phyloP scores from a whole-genome alignment of 2,329 filamentous ascomycete genomes.

The Huntiella savannae region DNA sequence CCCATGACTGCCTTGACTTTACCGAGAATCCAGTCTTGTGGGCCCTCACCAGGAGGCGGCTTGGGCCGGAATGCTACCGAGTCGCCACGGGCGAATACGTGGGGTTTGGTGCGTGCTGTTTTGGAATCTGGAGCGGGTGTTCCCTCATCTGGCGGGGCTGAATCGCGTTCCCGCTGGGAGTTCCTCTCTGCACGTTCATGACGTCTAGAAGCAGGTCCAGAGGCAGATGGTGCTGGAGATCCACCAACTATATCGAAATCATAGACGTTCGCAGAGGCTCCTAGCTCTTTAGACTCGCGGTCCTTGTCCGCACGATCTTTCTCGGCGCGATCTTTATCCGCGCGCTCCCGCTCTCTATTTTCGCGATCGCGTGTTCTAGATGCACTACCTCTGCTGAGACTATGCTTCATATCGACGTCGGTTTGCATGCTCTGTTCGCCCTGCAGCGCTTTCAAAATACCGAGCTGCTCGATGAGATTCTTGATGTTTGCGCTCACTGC shows the following conservation, averaged over 20 bases:
- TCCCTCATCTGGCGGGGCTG: slow-evolving; percentile 24
- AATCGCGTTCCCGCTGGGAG: slow-evolving; percentile 24
- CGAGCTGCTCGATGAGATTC: slow-evolving; percentile 23
- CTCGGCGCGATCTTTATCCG: slow-evolving; percentile 13
- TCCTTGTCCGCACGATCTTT: slow-evolving; percentile 15
- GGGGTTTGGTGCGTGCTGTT: slow-evolving; percentile 26
- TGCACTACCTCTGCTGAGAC: slow-evolving; percentile 1
- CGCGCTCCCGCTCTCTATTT: slow-evolving; percentile 7
- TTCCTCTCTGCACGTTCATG: slow-evolving; percentile 19
- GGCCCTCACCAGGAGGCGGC: slow-evolving; percentile 26
- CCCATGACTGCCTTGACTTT: slow-evolving; percentile 58
- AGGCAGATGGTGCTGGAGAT: slow-evolving; percentile 26
- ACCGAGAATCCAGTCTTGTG: slow-evolving; percentile 52
- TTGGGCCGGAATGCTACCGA: slow-evolving; percentile 49
- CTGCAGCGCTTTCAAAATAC: slow-evolving; percentile 24
- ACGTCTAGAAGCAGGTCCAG: slow-evolving; percentile 15
- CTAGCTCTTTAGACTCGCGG: slow-evolving; percentile 12
- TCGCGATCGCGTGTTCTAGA: slow-evolving; percentile 9
- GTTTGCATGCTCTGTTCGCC: slow-evolving; percentile 21
- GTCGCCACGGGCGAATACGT: slow-evolving; percentile 38
- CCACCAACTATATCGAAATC: slow-evolving; percentile 27
- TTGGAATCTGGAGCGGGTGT: slow-evolving; percentile 32
- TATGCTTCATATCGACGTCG: slow-evolving; percentile 1
- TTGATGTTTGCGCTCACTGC: slow-evolving; percentile 21
- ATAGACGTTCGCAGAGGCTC: slow-evolving; percentile 21